These are phyloP conservation scores for Talaromyces stipitatus DNA, from an alignment of 495 filamentous ascomycete genomes.

Conservation along the genomic window DNA sequence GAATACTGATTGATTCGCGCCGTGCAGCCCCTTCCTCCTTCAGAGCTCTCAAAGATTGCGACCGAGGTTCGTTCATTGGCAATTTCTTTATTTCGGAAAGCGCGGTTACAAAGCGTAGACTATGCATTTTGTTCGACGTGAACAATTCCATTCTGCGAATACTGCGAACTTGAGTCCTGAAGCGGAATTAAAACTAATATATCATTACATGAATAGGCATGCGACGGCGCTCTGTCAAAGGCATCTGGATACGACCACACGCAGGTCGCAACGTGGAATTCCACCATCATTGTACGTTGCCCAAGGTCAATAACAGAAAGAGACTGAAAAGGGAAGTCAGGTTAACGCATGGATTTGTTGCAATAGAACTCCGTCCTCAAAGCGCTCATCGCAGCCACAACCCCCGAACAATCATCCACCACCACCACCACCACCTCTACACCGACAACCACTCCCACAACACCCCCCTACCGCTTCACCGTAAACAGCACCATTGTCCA, in stretches of 20 bases:
- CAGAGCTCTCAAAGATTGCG: conserved; percentile 75
- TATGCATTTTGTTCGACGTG: no score
- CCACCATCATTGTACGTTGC: conserved; percentile 72
- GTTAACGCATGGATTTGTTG: conserved; percentile 1
- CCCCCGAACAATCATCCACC: conserved; percentile 31
- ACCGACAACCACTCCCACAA: conserved; percentile 17
- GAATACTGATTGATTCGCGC: not conserved
- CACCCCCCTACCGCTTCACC: conserved; percentile 70
- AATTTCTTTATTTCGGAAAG: not conserved
- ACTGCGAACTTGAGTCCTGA: not conserved
- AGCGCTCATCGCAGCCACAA: conserved; percentile 74
- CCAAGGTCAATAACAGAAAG: not conserved
- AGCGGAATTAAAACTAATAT: not conserved
- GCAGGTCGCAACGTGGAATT: conserved; percentile 78
- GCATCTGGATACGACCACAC: conserved; percentile 75
- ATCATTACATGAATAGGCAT: conserved; percentile 51
- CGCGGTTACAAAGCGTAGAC: no score
- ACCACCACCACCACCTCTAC: not conserved
- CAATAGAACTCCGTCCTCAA: conserved; percentile 76
- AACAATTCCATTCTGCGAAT: no score
- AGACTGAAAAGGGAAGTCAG: no score
- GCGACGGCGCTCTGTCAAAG: conserved; percentile 63
- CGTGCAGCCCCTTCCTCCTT: conserved; percentile 62
- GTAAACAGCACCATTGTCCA: conserved; percentile 98
- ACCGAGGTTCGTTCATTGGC: conserved; percentile 57